Evolutionary conservation across 1,284 basidiomycete genomes (phyloP).

Genomic region (Neonothopanus nambi): DNA sequence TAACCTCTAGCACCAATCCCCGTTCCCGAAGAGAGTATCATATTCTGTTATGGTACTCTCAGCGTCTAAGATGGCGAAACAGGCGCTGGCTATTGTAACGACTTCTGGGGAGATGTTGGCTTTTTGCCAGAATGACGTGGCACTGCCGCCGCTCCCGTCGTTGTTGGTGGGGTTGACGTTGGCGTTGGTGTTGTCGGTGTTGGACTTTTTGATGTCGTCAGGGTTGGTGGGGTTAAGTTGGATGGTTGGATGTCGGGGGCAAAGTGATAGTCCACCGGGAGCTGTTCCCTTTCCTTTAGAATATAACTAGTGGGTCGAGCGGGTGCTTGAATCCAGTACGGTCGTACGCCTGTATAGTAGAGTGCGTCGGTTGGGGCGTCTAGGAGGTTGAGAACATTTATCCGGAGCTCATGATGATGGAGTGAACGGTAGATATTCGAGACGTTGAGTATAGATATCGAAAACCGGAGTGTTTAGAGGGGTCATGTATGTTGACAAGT

Average conservation of each 20-base stretch:
- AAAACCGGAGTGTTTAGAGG: constrained; percentile 42
- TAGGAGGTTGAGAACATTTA: constrained; percentile 27
- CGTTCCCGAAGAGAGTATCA: constrained; percentile 40
- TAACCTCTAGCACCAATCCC: too few relatives aligned
- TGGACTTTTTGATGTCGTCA: too few relatives aligned
- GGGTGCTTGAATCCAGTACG: constrained; percentile 19
- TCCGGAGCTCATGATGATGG: neutral
- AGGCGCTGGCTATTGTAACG: constrained; percentile 25
- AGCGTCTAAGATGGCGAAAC: constrained; percentile 27
- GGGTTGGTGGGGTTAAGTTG: too few relatives aligned
- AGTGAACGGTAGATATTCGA: constrained; percentile 22
- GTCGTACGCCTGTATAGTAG: constrained; percentile 30
- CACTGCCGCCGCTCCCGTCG: too few relatives aligned
- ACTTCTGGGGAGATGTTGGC: constrained; percentile 13
- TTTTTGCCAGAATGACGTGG: constrained; percentile 7
- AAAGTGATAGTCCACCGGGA: too few relatives aligned
- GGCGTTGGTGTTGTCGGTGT: too few relatives aligned
- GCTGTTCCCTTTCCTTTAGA: too few relatives aligned
- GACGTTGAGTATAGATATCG: constrained; percentile 35
- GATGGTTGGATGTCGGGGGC: too few relatives aligned
- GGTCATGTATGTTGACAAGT: constrained; percentile 38
- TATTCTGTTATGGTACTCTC: constrained; percentile 32
- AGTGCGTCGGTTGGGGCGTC: constrained; percentile 36
- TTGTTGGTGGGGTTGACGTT: too few relatives aligned
- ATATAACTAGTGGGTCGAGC: too few relatives aligned